A percentile compares a stretch with the other conserved stretches of the same genome.
phyloP scores from a whole-genome alignment of 805 yeast species.

The Lachancea thermotolerans region DNA sequence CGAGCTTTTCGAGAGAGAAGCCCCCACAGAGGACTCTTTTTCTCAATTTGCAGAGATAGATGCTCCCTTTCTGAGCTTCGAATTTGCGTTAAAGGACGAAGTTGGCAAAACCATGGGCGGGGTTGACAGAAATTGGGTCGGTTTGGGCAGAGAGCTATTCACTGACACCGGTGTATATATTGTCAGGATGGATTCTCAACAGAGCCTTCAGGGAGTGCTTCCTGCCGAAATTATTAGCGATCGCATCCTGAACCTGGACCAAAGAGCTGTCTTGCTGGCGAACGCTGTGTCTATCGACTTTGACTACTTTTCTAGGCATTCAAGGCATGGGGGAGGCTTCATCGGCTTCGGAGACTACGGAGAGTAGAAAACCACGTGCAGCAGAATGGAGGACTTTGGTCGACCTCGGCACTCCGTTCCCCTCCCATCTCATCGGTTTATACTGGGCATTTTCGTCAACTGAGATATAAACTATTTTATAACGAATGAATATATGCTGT shows the following conservation, averaged over 20 bases:
- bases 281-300: constrained; percentile 90
- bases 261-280: constrained; percentile 79
- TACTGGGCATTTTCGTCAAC: too few relatives aligned
- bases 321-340: constrained; percentile 46
- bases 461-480: too few relatives aligned
- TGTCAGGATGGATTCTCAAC: constrained; percentile 67
- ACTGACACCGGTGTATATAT: constrained; percentile 94
- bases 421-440: too few relatives aligned
- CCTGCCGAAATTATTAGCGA: constrained; percentile 34
- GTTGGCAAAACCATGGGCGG: constrained; percentile 56
- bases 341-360: constrained; percentile 24
- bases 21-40: constrained; percentile 34
- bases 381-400: background rate
- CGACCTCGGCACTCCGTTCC: too few relatives aligned
- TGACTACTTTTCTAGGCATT: constrained; percentile 94
- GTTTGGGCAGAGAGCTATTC: constrained; percentile 84
- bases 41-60: constrained; percentile 84
- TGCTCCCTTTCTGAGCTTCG: constrained; percentile 79
- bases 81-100: constrained; percentile 67
- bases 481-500: background rate
- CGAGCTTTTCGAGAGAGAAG: constrained; percentile 55
- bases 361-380: constrained; percentile 10
- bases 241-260: constrained; percentile 55
- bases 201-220: constrained; percentile 55
- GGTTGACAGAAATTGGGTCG: constrained; percentile 92